Conservation (phyloP, 2,329 filamentous ascomycete species). For the Pezicula radicicola region DNA sequence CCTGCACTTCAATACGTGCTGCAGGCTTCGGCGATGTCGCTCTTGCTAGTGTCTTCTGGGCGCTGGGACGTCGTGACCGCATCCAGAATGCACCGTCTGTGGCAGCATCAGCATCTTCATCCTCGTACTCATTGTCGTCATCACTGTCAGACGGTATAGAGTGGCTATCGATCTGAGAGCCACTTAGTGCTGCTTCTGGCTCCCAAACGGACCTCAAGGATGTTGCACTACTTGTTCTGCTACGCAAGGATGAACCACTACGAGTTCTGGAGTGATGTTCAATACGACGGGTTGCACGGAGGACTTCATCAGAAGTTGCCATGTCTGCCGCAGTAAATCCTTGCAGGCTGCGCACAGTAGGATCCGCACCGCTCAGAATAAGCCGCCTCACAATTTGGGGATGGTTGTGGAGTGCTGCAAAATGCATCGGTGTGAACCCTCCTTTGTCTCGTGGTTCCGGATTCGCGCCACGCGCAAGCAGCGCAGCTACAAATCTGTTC, state of each 20-base stretch:
- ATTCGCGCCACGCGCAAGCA: conserved; percentile 75
- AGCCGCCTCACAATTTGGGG: conserved; percentile 73
- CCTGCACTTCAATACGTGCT: conserved; percentile 18
- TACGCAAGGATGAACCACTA: conserved; percentile 58
- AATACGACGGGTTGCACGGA: conserved; percentile 59
- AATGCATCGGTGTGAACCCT: conserved; percentile 79
- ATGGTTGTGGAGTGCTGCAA: conserved; percentile 75
- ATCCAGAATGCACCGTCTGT: conserved; percentile 30
- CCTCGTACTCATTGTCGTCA: conserved; percentile 36
- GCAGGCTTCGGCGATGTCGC: conserved; percentile 1
- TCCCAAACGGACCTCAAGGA: conserved; percentile 69
- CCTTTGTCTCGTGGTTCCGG: conserved; percentile 72
- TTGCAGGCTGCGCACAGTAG: conserved; percentile 64
- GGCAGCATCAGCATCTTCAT: conserved; percentile 26
- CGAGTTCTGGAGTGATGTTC: conserved; percentile 63
- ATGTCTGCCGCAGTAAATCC: conserved; percentile 72
- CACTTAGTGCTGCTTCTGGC: conserved; percentile 42
- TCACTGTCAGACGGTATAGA: conserved; percentile 39
- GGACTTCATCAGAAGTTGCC: conserved; percentile 60
- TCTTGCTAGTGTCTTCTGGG: conserved; percentile 11
- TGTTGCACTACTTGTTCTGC: conserved; percentile 62
- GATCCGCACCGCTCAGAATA: conserved; percentile 70
- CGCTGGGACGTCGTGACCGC: conserved; percentile 28
- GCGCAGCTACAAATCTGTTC: conserved; percentile 70
- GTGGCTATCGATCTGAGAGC: conserved; percentile 26